Evolutionary conservation across 352 stramenopile genomes (phyloP).

Genomic region (Phytophthora colocasiae): DNA sequence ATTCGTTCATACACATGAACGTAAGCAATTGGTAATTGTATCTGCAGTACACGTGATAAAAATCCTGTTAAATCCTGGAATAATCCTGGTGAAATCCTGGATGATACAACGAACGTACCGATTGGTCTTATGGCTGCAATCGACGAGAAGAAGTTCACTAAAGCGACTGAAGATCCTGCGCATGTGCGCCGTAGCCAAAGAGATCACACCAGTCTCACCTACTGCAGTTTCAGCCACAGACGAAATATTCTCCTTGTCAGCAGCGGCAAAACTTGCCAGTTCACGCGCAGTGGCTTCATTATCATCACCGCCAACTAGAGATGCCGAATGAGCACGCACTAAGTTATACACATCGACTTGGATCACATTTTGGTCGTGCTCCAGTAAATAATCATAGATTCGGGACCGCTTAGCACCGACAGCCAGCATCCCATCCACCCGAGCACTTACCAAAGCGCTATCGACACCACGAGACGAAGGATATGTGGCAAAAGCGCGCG

Average conservation of each 20-base stretch:
- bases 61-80: background rate
- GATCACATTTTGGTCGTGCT: no score
- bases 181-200: conserved; percentile 10
- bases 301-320: background rate
- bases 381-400: no score
- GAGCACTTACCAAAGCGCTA: no score
- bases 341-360: conserved; percentile 19
- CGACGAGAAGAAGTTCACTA: conserved; percentile 12
- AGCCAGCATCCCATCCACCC: no score
- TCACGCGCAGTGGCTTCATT: conserved; percentile 2
- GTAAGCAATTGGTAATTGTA: conserved; percentile 28
- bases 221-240: background rate
- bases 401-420: no score
- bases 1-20: conserved; percentile 26
- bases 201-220: conserved; percentile 13
- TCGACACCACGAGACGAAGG: no score
- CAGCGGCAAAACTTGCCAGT: conserved; percentile 1
- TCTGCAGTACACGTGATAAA: conserved; percentile 3
- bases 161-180: conserved; percentile 12
- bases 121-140: conserved; percentile 21
- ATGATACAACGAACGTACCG: background rate
- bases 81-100: conserved; percentile 2
- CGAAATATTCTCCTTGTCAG: background rate
- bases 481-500: no score
- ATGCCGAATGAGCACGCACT: conserved; percentile 8